Evolutionary conservation across 371 early-diverging fungal species (phyloP).

Genomic region (Cokeromyces recurvatus): DNA sequence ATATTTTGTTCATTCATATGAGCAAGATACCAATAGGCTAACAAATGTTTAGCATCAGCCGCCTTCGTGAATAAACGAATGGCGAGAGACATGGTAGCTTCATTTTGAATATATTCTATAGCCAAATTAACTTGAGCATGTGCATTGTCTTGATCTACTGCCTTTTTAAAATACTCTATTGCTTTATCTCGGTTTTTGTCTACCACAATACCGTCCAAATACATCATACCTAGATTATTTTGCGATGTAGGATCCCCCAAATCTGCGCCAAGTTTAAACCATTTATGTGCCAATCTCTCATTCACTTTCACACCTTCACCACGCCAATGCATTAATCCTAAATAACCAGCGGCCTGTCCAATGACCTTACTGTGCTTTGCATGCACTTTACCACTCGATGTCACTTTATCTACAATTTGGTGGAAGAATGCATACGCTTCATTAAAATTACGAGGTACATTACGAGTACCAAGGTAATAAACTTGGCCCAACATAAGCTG

Average conservation of each 20-base stretch:
- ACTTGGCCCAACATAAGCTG: constrained; percentile 71
- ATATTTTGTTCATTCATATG: constrained; percentile 56
- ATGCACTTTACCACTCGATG: constrained; percentile 22
- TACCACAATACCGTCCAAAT: constrained; percentile 63
- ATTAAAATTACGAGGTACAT: constrained; percentile 58
- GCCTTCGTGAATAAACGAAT: constrained; percentile 39
- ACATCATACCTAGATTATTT: constrained; percentile 82
- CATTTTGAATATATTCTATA: constrained; percentile 32
- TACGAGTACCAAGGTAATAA: constrained; percentile 75
- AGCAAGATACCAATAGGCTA: constrained; percentile 73
- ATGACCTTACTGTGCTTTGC: constrained; percentile 26
- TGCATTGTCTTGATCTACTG: constrained; percentile 58
- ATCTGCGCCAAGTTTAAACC: constrained; percentile 70
- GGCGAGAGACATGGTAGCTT: constrained; percentile 24
- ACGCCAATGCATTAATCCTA: constrained; percentile 88
- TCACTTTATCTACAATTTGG: constrained; percentile 33
- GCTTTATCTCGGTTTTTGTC: constrained; percentile 48
- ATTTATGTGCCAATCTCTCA: constrained; percentile 58
- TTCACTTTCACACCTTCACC: constrained; percentile 80
- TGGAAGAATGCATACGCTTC: constrained; percentile 60
- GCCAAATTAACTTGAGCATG: constrained; percentile 60
- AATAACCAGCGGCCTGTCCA: constrained; percentile 72
- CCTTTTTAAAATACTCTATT: constrained; percentile 50
- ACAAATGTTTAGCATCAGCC: constrained; percentile 56
- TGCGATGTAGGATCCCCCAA: constrained; percentile 62